phyloP scores from a whole-genome alignment of 495 filamentous ascomycete genomes.

The Aspergillus haitiensis region DNA sequence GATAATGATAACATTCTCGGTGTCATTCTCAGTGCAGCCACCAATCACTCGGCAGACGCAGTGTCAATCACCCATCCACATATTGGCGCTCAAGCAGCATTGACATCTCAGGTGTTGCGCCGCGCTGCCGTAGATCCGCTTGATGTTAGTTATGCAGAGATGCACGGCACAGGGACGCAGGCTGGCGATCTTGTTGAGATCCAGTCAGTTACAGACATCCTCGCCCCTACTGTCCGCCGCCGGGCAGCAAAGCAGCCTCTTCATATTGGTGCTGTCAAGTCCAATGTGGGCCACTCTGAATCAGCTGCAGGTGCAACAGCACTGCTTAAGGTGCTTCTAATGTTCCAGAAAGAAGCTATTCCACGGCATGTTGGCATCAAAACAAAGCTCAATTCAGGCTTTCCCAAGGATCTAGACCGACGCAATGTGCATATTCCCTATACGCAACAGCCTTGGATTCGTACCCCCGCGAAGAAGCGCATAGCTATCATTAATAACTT shows the following conservation, averaged over 20 bases:
- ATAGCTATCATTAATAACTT: slow-evolving; percentile 40
- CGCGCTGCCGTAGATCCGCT: slow-evolving; percentile 47
- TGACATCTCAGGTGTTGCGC: slow-evolving; percentile 45
- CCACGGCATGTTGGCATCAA: slow-evolving; percentile 46
- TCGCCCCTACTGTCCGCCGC: slow-evolving; percentile 20
- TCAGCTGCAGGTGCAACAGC: slow-evolving; percentile 34
- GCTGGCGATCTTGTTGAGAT: slow-evolving; percentile 41
- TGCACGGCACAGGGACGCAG: slow-evolving; percentile 50
- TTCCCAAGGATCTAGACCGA: slow-evolving; percentile 27
- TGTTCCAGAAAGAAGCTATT: slow-evolving; percentile 33
- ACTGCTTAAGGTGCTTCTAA: slow-evolving; percentile 37
- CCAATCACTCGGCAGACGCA: slow-evolving; percentile 50
- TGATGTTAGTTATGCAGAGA: slow-evolving; percentile 53
- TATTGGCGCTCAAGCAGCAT: slow-evolving; percentile 46
- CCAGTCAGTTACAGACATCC: slow-evolving; percentile 30
- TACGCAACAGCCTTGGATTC: slow-evolving; percentile 28
- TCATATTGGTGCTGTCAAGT: slow-evolving; percentile 36
- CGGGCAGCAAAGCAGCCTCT: slow-evolving; percentile 20
- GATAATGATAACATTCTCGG: slow-evolving; percentile 50
- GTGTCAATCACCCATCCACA: slow-evolving; percentile 49
- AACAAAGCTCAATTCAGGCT: slow-evolving; percentile 38
- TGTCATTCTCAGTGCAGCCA: slow-evolving; percentile 38
- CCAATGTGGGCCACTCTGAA: slow-evolving; percentile 44
- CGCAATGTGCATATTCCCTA: slow-evolving; percentile 39
- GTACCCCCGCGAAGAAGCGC: slow-evolving; percentile 16